Base-by-base conservation (phyloP, 805 yeast genomes). In the Metschnikowia lunata region DNA sequence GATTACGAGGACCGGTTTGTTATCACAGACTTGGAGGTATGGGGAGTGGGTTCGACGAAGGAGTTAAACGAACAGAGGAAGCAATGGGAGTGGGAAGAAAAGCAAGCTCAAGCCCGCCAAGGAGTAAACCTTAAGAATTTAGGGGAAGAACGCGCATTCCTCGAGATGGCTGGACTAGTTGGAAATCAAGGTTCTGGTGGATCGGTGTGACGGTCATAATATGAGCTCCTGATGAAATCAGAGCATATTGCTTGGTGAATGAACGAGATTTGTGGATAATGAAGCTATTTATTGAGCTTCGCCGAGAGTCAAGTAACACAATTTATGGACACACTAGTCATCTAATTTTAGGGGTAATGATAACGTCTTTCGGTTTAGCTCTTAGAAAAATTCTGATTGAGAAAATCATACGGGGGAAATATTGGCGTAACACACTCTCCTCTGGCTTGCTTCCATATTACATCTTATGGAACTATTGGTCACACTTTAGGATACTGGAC, bases 1-100 rank as follows among this genome's bases (percentile, higher is more conserved):
- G 65, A 62, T 51, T 85, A 70, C 55, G 97, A 91, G 59, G 82
- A 83, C 47, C 67, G 88, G 39, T 80, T 91, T 55, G 59, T 74
- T 43, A 78, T 91, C 7, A 78, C 82, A 6, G 90, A 85, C 51
- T 66, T 90, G 26, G 97, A 90, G 59, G 95, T 89, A 0, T 86
- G 93, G 90, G 98, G 98, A 0, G 77, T 88, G 45, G 98, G 97
- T 1, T 80, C 87, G 7, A 80, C 77, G 8, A 79, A 82, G 47
- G 95, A 88, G 52, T 66, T 89, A 37, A 83, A 76, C 28, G 90
- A 84, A 49, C 97, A 90, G 63, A 69, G 75, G 37, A 79, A 77
- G 55, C 76, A 77, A 47, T 85, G 96, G 93, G 89, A 83, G 54
- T 89, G 97, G 97, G 97, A 91, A 59, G 85, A 83, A 57, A 71